Evolutionary conservation across 2,329 filamentous ascomycete species (phyloP).

Genomic region (Alternaria hordeiaustralica): DNA sequence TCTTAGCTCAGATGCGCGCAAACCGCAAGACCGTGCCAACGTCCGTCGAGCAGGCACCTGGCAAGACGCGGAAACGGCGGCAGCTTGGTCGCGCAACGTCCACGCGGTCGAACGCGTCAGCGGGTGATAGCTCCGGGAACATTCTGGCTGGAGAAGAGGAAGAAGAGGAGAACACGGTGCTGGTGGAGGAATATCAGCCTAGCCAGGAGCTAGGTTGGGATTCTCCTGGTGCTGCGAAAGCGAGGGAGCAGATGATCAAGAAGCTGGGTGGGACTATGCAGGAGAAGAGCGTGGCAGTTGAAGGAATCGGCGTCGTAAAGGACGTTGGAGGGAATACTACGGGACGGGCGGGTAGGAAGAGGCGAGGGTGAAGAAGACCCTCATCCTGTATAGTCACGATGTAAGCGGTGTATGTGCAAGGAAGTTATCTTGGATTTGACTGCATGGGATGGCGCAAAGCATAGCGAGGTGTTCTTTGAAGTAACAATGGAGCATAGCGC

Average conservation of each 20-base stretch:
- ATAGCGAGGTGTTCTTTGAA: constrained; percentile 21
- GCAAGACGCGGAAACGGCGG: constrained; percentile 28
- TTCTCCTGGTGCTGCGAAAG: constrained; percentile 43
- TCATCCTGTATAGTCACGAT: background rate
- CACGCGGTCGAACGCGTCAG: constrained; percentile 37
- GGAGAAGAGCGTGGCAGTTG: constrained; percentile 32
- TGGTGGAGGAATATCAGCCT: constrained; percentile 39
- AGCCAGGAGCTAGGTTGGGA: constrained; percentile 50
- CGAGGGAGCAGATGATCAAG: constrained; percentile 45
- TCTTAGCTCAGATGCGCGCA: constrained; percentile 40
- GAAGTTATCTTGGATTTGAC: background rate
- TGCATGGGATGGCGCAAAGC: constrained; percentile 11
- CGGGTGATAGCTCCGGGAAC: constrained; percentile 34
- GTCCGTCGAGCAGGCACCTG: constrained; percentile 25
- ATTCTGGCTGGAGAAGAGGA: constrained; percentile 26
- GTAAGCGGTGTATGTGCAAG: background rate
- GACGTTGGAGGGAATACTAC: constrained; percentile 33
- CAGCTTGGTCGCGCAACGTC: constrained; percentile 44
- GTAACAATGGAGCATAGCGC: background rate
- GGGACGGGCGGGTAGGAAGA: constrained; percentile 34
- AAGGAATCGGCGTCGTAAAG: constrained; percentile 43
- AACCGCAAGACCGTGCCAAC: constrained; percentile 35
- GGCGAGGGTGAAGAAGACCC: constrained; percentile 23
- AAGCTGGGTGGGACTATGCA: constrained; percentile 46
- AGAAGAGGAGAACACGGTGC: constrained; percentile 21